Conservation (phyloP, 75 land plant genomes). For the Isoetes taiwanensis region DNA sequence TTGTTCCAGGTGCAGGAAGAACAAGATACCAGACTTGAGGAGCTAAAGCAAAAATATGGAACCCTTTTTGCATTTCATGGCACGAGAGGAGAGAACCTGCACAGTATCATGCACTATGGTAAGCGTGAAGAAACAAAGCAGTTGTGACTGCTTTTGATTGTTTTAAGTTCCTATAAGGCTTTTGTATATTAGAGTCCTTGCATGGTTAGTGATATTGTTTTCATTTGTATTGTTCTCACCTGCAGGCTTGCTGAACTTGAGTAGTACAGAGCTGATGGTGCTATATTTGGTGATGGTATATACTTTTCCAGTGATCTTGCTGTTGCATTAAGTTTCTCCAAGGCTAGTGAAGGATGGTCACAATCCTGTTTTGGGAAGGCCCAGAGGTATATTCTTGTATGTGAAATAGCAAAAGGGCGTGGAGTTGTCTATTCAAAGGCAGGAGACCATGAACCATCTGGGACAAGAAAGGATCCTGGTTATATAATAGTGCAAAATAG, state of each 20-base stretch:
- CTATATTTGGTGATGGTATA: constrained; percentile 26
- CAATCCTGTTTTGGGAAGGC: constrained; percentile 18
- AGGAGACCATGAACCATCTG: constrained; percentile 2
- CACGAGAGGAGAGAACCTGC: constrained; percentile 23
- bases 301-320: constrained; percentile 26
- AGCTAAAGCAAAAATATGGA: constrained; percentile 12
- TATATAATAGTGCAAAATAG: constrained; percentile 22
- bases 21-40: constrained; percentile 9
- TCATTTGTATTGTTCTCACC: too few relatives aligned
- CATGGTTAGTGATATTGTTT: too few relatives aligned
- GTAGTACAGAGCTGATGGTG: constrained; percentile 22
- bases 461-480: background rate
- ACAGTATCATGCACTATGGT: constrained; percentile 29
- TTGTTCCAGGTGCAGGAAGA: constrained; percentile 7
- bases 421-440: constrained; percentile 7
- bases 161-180: too few relatives aligned
- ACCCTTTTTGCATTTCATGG: constrained; percentile 33
- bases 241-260: constrained; percentile 21
- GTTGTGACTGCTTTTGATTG: background rate
- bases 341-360: constrained; percentile 17
- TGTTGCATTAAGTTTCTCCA: constrained; percentile 21
- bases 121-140: background rate
- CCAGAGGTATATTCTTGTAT: constrained; percentile 17
- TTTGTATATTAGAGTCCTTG: too few relatives aligned
- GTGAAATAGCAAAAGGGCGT: constrained; percentile 25